phyloP scores from a whole-genome alignment of 441 rosid species.

The Erodium moschatum region DNA sequence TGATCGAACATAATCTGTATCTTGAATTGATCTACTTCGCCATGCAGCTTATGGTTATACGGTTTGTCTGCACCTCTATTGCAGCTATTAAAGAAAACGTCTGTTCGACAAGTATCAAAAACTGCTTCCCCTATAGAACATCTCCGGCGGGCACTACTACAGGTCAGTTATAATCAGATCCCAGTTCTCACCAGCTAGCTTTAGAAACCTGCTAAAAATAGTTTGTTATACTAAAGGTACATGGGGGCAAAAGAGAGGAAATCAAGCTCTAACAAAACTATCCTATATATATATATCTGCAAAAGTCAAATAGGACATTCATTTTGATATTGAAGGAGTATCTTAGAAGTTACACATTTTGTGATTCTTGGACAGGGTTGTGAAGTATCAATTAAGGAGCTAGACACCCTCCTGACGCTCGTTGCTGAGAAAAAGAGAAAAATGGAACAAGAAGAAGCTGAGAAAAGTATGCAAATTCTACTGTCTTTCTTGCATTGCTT shows the following conservation, averaged over 20 bases:
- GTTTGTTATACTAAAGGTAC: background rate
- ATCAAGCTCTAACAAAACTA: too few species aligned
- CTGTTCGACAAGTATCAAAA: slow-evolving; percentile 71
- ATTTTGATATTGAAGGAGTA: background rate
- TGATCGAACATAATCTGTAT: background rate
- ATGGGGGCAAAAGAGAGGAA: background rate
- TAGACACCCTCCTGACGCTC: slow-evolving; percentile 58
- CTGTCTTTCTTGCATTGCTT: slow-evolving; percentile 79
- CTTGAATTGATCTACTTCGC: slow-evolving; percentile 27
- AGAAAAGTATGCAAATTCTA: slow-evolving; percentile 95
- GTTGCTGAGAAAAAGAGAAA: slow-evolving; percentile 88
- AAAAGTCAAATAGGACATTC: background rate
- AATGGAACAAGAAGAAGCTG: slow-evolving; percentile 98
- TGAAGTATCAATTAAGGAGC: slow-evolving; percentile 80
- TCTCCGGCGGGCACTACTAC: slow-evolving; percentile 64
- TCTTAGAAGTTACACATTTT: slow-evolving; percentile 24
- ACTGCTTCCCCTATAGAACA: slow-evolving; percentile 75
- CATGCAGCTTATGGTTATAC: slow-evolving; percentile 36
- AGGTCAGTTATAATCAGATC: slow-evolving; percentile 33
- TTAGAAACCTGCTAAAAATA: too few species aligned
- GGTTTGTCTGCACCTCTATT: slow-evolving; percentile 34
- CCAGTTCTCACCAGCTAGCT: too few species aligned
- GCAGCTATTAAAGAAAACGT: slow-evolving; percentile 88
- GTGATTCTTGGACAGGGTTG: slow-evolving; percentile 68
- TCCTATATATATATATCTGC: background rate